A percentile compares a stretch with the other conserved stretches of the same genome.
Conservation (phyloP, 78 protist species). For the Protostelium mycophagum region DNA sequence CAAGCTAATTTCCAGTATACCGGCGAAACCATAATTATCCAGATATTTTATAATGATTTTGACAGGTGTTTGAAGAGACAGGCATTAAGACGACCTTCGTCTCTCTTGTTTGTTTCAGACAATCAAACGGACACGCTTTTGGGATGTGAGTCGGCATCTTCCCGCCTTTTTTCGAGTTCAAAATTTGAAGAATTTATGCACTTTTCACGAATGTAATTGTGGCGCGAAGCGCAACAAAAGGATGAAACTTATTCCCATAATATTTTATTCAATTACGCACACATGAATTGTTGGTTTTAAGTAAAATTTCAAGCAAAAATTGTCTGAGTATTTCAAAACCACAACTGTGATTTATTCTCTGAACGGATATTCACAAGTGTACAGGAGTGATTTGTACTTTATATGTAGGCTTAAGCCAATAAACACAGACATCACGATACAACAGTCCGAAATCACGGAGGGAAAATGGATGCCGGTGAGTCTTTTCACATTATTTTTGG, state of each 20-base stretch:
- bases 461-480: not conserved
- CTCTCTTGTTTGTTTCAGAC: constrained; percentile 32
- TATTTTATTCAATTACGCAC: too few relatives aligned
- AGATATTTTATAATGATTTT: not conserved
- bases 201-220: too few relatives aligned
- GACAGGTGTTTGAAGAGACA: constrained; percentile 66
- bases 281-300: too few relatives aligned
- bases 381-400: not conserved
- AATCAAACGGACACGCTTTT: constrained; percentile 46
- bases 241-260: too few relatives aligned
- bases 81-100: constrained; percentile 56
- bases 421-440: not conserved
- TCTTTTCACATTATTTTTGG: not conserved
- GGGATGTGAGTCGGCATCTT: not conserved
- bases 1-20: too few relatives aligned
- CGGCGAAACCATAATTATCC: too few relatives aligned
- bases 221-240: too few relatives aligned
- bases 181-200: too few relatives aligned
- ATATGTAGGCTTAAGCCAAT: not conserved
- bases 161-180: too few relatives aligned
- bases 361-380: too few relatives aligned
- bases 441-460: not conserved
- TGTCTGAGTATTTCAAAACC: too few relatives aligned
- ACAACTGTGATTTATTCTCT: not conserved
- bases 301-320: not conserved